Percentiles rank a stretch among this genome's conserved stretches.
Evolutionary conservation across 192 early-diverging fungal species (phyloP).

Genomic region (Rhizophlyctis rosea): DNA sequence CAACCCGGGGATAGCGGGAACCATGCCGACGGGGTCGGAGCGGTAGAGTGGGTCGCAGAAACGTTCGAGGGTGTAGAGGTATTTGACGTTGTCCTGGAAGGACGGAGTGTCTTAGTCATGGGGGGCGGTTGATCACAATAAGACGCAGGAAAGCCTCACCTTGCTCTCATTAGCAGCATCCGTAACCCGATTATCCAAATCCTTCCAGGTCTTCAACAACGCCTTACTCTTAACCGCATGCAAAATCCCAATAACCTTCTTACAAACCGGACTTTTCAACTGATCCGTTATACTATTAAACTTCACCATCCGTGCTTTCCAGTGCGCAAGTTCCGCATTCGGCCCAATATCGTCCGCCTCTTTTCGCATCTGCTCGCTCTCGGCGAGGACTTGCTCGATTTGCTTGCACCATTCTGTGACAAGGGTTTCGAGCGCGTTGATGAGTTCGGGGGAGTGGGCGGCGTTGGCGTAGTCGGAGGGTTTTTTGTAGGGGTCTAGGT

Average conservation of each 20-base stretch:
- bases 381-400: slow-evolving; percentile 65
- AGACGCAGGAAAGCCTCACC: slow-evolving; percentile 15
- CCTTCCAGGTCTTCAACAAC: slow-evolving; percentile 60
- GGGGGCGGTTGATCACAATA: background rate
- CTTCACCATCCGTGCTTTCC: slow-evolving; percentile 69
- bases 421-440: slow-evolving; percentile 54
- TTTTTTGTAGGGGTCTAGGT: slow-evolving; percentile 55
- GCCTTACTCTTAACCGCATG: slow-evolving; percentile 59
- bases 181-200: slow-evolving; percentile 62
- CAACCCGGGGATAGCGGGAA: slow-evolving; percentile 63
- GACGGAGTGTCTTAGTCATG: background rate
- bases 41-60: slow-evolving; percentile 65
- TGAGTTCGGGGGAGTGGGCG: slow-evolving; percentile 54
- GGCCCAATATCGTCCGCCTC: slow-evolving; percentile 69
- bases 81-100: slow-evolving; percentile 63
- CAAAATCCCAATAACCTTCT: slow-evolving; percentile 65
- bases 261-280: slow-evolving; percentile 54
- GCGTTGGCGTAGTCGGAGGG: slow-evolving; percentile 58
- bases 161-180: slow-evolving; percentile 69
- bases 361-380: slow-evolving; percentile 66
- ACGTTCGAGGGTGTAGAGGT: slow-evolving; percentile 63
- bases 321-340: slow-evolving; percentile 66
- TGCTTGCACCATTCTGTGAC: slow-evolving; percentile 67
- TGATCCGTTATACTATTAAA: slow-evolving; percentile 68
- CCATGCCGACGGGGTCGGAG: slow-evolving; percentile 59